Percentiles rank a stretch among this genome's conserved stretches.
Conservation (phyloP, 1,284 basidiomycete species). For the Fomitopsis schrenkii region DNA sequence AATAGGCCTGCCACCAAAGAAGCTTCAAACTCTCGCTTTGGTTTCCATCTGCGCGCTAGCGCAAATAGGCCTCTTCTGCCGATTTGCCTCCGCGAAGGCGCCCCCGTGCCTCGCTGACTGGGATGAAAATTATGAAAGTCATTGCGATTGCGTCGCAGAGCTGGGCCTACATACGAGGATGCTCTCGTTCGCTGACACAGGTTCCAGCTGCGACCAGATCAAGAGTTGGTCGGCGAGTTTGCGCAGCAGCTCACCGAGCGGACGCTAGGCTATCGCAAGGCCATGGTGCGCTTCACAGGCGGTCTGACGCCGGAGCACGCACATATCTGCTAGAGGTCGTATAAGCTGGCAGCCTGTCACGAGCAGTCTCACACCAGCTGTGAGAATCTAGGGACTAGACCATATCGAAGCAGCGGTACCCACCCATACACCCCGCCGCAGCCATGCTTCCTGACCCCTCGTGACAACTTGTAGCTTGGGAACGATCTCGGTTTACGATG, state of each 20-base stretch:
- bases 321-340: not conserved
- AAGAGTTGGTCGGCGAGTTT: not conserved
- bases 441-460: not conserved
- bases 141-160: not conserved
- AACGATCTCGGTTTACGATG: not conserved
- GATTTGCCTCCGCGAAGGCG: not conserved
- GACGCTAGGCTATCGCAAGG: not conserved
- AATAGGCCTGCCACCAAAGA: constrained; percentile 11
- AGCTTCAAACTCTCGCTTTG: not conserved
- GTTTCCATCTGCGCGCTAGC: not conserved
- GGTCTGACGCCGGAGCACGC: not conserved
- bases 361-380: not conserved
- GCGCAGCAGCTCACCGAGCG: not conserved
- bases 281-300: not conserved
- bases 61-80: not conserved
- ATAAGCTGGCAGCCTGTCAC: not conserved
- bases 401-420: not conserved
- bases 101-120: not conserved
- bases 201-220: not conserved
- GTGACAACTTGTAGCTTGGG: not conserved
- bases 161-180: no score
- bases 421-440: not conserved
- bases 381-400: not conserved
- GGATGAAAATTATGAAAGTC: not conserved
- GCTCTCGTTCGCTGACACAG: not conserved